These are phyloP conservation scores for Elymus sibiricus DNA, from an alignment of 176 grass and related monocot species.

Conservation along the genomic window DNA sequence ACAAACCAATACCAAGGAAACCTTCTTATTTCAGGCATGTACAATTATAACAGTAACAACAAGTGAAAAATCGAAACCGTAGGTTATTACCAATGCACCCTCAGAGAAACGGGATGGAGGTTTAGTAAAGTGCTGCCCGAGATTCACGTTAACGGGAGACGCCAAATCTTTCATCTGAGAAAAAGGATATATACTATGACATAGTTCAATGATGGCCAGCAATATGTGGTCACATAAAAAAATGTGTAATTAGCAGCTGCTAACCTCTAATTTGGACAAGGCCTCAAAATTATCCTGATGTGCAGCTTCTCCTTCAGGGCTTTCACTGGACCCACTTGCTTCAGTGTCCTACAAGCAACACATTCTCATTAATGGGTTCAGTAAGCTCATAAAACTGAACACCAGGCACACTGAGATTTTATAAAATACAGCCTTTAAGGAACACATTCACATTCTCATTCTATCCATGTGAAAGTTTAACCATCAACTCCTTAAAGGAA, in stretches of 20 bases:
- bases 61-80: conserved; percentile 16
- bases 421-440: background rate
- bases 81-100: conserved; percentile 55
- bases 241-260: background rate
- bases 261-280: conserved; percentile 65
- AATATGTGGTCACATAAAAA: conserved; percentile 13
- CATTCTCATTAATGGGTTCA: conserved; percentile 17
- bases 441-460: background rate
- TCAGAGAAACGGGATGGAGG: conserved; percentile 86
- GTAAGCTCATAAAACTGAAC: conserved; percentile 16
- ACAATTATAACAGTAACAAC: conserved; percentile 21
- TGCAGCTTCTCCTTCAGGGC: conserved; percentile 28
- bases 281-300: conserved; percentile 35
- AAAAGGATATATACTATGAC: conserved; percentile 38
- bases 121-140: conserved; percentile 74
- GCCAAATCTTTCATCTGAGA: conserved; percentile 58
- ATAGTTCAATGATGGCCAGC: conserved; percentile 5
- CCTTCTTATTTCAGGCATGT: background rate
- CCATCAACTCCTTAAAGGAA: background rate
- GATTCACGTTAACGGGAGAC: conserved; percentile 57
- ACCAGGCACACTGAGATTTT: background rate
- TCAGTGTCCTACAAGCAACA: conserved; percentile 45
- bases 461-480: conserved; percentile 1
- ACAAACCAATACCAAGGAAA: conserved; percentile 11
- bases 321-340: conserved; percentile 25